A percentile compares a stretch with the other conserved stretches of the same genome.
phyloP scores from a whole-genome alignment of 108 stramenopile species.

The Bacterosira constricta region DNA sequence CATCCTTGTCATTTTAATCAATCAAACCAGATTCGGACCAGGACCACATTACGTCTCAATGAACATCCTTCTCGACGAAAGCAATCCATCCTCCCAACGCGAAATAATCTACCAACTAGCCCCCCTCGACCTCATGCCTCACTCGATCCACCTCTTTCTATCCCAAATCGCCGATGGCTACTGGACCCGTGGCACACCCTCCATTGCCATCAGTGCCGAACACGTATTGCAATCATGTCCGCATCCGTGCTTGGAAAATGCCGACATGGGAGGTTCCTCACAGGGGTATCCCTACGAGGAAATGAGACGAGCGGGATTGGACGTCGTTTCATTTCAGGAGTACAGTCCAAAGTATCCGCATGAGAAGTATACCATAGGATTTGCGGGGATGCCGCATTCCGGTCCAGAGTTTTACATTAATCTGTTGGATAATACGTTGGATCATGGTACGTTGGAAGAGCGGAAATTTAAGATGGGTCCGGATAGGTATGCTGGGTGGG shows the following conservation, averaged over 20 bases:
- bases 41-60: slow-evolving; percentile 44
- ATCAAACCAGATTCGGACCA: slow-evolving; percentile 42
- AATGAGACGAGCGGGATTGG: slow-evolving; percentile 52
- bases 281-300: slow-evolving; percentile 47
- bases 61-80: slow-evolving; percentile 20
- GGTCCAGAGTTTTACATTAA: slow-evolving; percentile 94
- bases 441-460: slow-evolving; percentile 86
- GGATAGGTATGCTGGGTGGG: slow-evolving; percentile 43
- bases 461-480: slow-evolving; percentile 18
- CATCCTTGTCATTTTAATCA: no score
- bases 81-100: neutral
- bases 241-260: slow-evolving; percentile 64
- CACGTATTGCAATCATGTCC: slow-evolving; percentile 89
- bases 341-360: slow-evolving; percentile 78
- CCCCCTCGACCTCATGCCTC: slow-evolving; percentile 50
- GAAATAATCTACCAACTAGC: slow-evolving; percentile 44
- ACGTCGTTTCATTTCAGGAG: slow-evolving; percentile 77
- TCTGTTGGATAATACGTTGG: slow-evolving; percentile 77
- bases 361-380: slow-evolving; percentile 80
- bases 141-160: slow-evolving; percentile 54
- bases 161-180: slow-evolving; percentile 51
- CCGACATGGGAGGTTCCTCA: slow-evolving; percentile 28
- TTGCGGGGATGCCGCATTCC: slow-evolving; percentile 85
- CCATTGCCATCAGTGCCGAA: slow-evolving; percentile 78
- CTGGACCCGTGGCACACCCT: slow-evolving; percentile 67